These are phyloP conservation scores for Stagonosporopsis rhizophila DNA, from an alignment of 2,329 filamentous ascomycete genomes.

Conservation along the genomic window DNA sequence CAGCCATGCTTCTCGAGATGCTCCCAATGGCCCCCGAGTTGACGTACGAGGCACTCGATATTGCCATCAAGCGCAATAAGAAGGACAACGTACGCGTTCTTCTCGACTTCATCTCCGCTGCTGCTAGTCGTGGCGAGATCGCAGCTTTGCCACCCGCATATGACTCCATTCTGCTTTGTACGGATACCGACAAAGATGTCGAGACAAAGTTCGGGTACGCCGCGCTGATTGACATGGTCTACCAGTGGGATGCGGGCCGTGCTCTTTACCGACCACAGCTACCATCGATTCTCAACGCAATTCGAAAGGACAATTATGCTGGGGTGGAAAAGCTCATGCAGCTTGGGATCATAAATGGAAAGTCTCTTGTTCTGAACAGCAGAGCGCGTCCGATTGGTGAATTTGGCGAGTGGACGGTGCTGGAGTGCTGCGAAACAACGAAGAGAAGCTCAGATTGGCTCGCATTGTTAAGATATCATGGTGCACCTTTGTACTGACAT, in stretches of 20 bases:
- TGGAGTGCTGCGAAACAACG: constrained; percentile 30
- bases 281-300: constrained; percentile 25
- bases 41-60: constrained; percentile 27
- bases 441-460: constrained; percentile 28
- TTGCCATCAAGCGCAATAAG: constrained; percentile 25
- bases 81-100: constrained; percentile 22
- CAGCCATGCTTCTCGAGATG: constrained; percentile 26
- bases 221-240: constrained; percentile 24
- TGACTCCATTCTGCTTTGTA: constrained; percentile 22
- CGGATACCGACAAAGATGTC: constrained; percentile 9
- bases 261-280: constrained; percentile 24
- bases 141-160: constrained; percentile 26
- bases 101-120: constrained; percentile 25
- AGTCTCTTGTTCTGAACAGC: constrained; percentile 26
- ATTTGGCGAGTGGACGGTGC: constrained; percentile 23
- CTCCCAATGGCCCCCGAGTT: constrained; percentile 23
- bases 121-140: constrained; percentile 22
- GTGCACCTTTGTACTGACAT: constrained; percentile 21
- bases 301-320: constrained; percentile 27
- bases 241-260: constrained; percentile 25
- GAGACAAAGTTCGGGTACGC: constrained; percentile 17
- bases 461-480: constrained; percentile 26
- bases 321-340: constrained; percentile 26
- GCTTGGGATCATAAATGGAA: constrained; percentile 21
- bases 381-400: constrained; percentile 28